Conservation (phyloP, 306 rosid genomes). For the Trifolium repens region DNA sequence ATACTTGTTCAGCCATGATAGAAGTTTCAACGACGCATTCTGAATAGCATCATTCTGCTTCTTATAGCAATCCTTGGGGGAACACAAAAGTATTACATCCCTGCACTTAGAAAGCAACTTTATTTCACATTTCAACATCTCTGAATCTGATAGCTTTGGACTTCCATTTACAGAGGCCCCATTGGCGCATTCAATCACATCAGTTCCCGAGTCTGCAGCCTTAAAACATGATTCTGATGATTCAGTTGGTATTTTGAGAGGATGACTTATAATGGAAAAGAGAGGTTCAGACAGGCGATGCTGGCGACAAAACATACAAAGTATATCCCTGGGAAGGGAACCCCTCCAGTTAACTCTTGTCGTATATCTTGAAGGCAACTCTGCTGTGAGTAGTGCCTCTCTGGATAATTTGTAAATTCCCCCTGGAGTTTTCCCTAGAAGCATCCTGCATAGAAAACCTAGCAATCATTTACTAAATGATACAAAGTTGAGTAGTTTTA, state of each 20-base stretch:
- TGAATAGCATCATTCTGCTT: constrained; percentile 84
- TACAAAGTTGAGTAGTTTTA: constrained; percentile 27
- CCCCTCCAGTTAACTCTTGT: constrained; percentile 91
- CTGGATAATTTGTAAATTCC: constrained; percentile 91
- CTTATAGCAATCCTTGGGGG: constrained; percentile 63
- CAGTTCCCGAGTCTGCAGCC: constrained; percentile 49
- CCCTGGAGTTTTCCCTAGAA: constrained; percentile 78
- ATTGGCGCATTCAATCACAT: constrained; percentile 45
- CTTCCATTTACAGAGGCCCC: constrained; percentile 49
- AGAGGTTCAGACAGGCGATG: constrained; percentile 79
- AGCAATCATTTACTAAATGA: constrained; percentile 40
- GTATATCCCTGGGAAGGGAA: constrained; percentile 80
- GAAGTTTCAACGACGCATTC: constrained; percentile 74
- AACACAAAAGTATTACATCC: constrained; percentile 69
- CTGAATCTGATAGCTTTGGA: constrained; percentile 47
- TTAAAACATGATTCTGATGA: constrained; percentile 57
- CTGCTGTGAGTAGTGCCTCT: constrained; percentile 74
- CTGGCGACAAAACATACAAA: constrained; percentile 82
- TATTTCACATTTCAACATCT: constrained; percentile 66
- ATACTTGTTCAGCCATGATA: constrained; percentile 71
- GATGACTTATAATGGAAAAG: constrained; percentile 50
- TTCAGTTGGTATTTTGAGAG: constrained; percentile 51
- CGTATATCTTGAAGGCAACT: constrained; percentile 73
- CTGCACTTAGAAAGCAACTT: constrained; percentile 63
- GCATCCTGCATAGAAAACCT: constrained; percentile 67